These are phyloP conservation scores for Diddensiella caesifluorescens DNA, from an alignment of 805 yeast species.

Conservation along the genomic window DNA sequence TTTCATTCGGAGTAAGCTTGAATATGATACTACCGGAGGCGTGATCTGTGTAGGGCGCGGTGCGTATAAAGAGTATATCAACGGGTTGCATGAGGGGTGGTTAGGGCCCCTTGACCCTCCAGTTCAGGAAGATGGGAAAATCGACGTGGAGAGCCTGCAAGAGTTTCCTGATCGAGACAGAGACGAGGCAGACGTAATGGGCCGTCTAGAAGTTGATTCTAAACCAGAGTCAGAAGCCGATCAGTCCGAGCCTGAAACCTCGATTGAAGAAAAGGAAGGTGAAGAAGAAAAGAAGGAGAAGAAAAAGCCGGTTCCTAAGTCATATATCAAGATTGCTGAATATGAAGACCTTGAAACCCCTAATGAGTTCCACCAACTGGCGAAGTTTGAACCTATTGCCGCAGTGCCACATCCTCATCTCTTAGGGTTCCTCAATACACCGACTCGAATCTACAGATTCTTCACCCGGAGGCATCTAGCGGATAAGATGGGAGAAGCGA, in stretches of 20 bases:
- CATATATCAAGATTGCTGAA: constrained; percentile 58
- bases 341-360: constrained; percentile 54
- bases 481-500: constrained; percentile 52
- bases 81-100: constrained; percentile 91
- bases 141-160: not conserved
- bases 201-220: constrained; percentile 10
- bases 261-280: constrained; percentile 15
- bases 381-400: constrained; percentile 52
- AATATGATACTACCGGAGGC: constrained; percentile 60
- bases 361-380: constrained; percentile 47
- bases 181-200: constrained; percentile 16
- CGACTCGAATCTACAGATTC: constrained; percentile 69
- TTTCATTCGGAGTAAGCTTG: constrained; percentile 30
- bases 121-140: constrained; percentile 7
- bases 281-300: constrained; percentile 27
- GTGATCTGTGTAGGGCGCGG: constrained; percentile 92
- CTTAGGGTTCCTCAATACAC: constrained; percentile 72
- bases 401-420: constrained; percentile 73
- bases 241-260: constrained; percentile 11
- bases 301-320: constrained; percentile 48
- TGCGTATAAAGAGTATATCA: constrained; percentile 85
- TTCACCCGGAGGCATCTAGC: constrained; percentile 70
- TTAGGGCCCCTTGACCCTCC: constrained; percentile 75
- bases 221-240: constrained; percentile 4
- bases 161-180: constrained; percentile 20